Evolutionary conservation across 2,329 filamentous ascomycete species (phyloP).

Genomic region (Phaeosphaeriaceae sp.): DNA sequence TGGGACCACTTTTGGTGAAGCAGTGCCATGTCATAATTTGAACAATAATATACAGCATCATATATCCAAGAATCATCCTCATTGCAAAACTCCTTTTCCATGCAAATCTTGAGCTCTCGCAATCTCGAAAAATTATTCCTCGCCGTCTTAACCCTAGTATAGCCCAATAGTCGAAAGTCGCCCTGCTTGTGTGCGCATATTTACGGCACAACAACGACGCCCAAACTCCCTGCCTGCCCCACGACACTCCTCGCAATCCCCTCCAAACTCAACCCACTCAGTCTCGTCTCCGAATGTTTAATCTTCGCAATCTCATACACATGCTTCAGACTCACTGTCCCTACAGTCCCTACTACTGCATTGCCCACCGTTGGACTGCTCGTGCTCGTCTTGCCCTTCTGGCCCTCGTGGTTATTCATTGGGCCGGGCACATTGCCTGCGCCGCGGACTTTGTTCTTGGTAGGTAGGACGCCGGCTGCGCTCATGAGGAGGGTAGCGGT

Average conservation of each 20-base stretch:
- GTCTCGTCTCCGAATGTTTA: conserved; percentile 66
- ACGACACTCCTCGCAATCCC: conserved; percentile 77
- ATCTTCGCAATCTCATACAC: conserved; percentile 98
- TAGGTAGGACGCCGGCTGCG: conserved; percentile 76
- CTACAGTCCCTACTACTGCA: conserved; percentile 79
- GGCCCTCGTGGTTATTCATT: conserved; percentile 46
- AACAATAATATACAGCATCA: background rate
- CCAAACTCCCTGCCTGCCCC: conserved; percentile 60
- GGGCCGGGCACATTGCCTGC: conserved; percentile 63
- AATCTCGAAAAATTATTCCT: background rate
- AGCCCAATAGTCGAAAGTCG: too few relatives aligned
- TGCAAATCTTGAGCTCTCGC: background rate
- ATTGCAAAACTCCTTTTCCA: background rate
- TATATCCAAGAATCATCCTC: background rate
- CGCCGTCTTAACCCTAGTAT: background rate
- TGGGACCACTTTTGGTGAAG: background rate
- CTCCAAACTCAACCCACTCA: conserved; percentile 79
- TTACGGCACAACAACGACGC: conserved; percentile 58
- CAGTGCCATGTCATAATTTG: background rate
- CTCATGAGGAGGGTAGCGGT: conserved; percentile 88
- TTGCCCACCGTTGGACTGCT: conserved; percentile 53
- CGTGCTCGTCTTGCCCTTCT: conserved; percentile 46
- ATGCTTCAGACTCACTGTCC: conserved; percentile 90
- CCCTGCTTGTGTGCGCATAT: too few relatives aligned
- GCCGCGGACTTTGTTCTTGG: conserved; percentile 78